Evolutionary conservation across 108 stramenopile genomes (phyloP).

Genomic region (Tribonema minus): DNA sequence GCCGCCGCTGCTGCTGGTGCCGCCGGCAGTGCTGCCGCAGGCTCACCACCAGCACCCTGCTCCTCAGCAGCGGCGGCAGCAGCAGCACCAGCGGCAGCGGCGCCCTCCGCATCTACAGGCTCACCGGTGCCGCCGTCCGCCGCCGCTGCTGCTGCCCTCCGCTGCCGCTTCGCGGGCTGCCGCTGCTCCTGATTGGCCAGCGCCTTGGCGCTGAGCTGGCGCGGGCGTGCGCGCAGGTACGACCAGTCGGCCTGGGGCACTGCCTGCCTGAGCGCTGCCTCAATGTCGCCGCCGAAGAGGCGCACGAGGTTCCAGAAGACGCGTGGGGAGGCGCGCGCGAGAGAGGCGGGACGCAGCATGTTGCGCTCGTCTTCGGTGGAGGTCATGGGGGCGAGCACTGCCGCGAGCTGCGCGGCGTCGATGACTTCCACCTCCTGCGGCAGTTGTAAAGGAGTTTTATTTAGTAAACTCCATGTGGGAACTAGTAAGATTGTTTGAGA

Average conservation of each 20-base stretch:
- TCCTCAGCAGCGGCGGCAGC: no score
- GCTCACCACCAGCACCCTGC: no score
- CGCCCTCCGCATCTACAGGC: no score
- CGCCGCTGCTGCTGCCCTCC: no score
- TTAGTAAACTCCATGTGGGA: no score
- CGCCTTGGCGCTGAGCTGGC: conserved; percentile 19
- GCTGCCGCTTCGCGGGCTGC: no score
- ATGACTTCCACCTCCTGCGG: conserved; percentile 26
- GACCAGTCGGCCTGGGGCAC: conserved; percentile 28
- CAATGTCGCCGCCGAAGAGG: conserved; percentile 24
- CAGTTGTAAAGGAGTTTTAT: no score
- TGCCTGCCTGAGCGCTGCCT: conserved; percentile 2
- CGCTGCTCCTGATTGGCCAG: conserved; percentile 8
- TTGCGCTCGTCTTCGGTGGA: conserved; percentile 15
- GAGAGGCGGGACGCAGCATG: conserved; percentile 31
- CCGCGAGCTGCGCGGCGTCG: conserved; percentile 19
- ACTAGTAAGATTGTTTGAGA: no score
- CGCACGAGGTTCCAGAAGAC: conserved; percentile 33
- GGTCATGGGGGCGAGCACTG: conserved; percentile 19
- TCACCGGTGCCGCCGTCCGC: no score
- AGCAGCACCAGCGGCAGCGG: no score
- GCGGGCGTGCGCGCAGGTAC: conserved; percentile 7
- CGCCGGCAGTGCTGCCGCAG: no score
- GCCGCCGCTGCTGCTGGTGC: no score
- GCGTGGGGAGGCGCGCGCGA: conserved; percentile 30